These are phyloP conservation scores for Anthostomella pinea DNA, from an alignment of 2,329 filamentous ascomycete genomes.

Conservation along the genomic window DNA sequence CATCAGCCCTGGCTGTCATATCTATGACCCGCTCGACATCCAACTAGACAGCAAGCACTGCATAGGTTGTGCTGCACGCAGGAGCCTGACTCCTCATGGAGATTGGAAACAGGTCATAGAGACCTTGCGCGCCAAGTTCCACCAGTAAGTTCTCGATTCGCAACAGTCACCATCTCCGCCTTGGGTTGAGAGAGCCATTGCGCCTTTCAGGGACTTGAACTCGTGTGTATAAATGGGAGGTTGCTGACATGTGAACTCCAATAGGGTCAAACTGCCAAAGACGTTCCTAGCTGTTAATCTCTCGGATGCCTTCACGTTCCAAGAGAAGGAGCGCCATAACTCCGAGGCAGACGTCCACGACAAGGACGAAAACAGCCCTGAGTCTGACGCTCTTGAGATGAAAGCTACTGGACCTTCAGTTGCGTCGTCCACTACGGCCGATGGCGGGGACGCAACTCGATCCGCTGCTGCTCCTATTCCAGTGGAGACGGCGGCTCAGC, in stretches of 20 bases:
- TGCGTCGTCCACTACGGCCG: slow-evolving; percentile 13
- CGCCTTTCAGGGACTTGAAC: too few relatives aligned
- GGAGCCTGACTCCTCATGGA: slow-evolving; percentile 84
- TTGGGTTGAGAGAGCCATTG: too few relatives aligned
- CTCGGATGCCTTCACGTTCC: slow-evolving; percentile 60
- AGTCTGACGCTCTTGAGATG: slow-evolving; percentile 25
- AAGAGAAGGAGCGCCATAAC: slow-evolving; percentile 51
- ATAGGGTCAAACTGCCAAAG: slow-evolving; percentile 63
- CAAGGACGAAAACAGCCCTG: slow-evolving; percentile 38
- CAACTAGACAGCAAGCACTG: slow-evolving; percentile 95
- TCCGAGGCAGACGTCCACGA: slow-evolving; percentile 48
- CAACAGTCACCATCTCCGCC: too few relatives aligned
- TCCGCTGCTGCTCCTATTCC: slow-evolving; percentile 12
- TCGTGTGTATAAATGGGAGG: too few relatives aligned
- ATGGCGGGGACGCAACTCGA: slow-evolving; percentile 16
- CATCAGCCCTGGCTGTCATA: slow-evolving; percentile 92
- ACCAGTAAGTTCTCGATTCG: slow-evolving; percentile 63
- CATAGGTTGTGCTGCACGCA: slow-evolving; percentile 87
- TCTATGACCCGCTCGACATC: slow-evolving; percentile 93
- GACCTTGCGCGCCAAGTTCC: slow-evolving; percentile 89
- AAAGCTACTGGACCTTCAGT: slow-evolving; percentile 18
- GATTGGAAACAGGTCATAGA: slow-evolving; percentile 98
- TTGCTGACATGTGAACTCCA: slow-evolving; percentile 15
- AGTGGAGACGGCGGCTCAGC: slow-evolving; percentile 18
- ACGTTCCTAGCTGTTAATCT: slow-evolving; percentile 64